These are phyloP conservation scores for Rugosomyces carneus DNA, from an alignment of 1,284 basidiomycete genomes.

Conservation along the genomic window DNA sequence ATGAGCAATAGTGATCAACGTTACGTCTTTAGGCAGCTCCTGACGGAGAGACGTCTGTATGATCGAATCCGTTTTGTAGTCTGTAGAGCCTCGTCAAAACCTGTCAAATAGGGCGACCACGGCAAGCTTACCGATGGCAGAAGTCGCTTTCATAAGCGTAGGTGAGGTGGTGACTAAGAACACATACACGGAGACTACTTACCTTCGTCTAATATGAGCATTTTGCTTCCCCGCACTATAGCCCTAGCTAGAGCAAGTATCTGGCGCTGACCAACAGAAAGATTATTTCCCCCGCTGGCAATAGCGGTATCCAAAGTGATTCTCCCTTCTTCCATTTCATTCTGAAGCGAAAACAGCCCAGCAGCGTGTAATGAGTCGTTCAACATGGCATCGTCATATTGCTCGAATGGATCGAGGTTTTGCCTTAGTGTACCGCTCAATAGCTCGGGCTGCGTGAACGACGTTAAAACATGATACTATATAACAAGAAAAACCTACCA, in stretches of 20 bases:
- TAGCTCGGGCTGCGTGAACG: conserved; percentile 50
- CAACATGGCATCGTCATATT: conserved; percentile 61
- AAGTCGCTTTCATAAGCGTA: conserved; percentile 33
- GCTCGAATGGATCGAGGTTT: conserved; percentile 67
- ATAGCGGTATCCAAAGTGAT: conserved; percentile 49
- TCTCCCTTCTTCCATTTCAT: conserved; percentile 40
- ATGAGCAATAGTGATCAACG: conserved; percentile 63
- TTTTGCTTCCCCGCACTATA: conserved; percentile 50
- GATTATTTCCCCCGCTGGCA: conserved; percentile 54
- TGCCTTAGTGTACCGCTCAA: conserved; percentile 51
- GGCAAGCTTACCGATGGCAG: conserved; percentile 38
- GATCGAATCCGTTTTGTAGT: conserved; percentile 53
- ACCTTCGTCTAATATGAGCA: conserved; percentile 60
- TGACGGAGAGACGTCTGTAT: conserved; percentile 54
- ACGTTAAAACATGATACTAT: background rate
- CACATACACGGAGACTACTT: conserved; percentile 5
- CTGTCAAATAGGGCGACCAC: background rate
- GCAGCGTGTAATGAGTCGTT: conserved; percentile 51
- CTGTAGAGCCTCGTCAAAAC: conserved; percentile 24
- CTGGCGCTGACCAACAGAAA: conserved; percentile 70
- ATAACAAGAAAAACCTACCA: conserved; percentile 35
- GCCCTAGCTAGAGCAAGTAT: conserved; percentile 56
- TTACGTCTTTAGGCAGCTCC: conserved; percentile 48
- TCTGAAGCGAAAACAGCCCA: conserved; percentile 47
- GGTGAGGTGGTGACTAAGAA: background rate